Percentiles rank a stretch among this genome's conserved stretches.
Conservation (phyloP, 805 yeast species). For the Kuraishia capsulata region DNA sequence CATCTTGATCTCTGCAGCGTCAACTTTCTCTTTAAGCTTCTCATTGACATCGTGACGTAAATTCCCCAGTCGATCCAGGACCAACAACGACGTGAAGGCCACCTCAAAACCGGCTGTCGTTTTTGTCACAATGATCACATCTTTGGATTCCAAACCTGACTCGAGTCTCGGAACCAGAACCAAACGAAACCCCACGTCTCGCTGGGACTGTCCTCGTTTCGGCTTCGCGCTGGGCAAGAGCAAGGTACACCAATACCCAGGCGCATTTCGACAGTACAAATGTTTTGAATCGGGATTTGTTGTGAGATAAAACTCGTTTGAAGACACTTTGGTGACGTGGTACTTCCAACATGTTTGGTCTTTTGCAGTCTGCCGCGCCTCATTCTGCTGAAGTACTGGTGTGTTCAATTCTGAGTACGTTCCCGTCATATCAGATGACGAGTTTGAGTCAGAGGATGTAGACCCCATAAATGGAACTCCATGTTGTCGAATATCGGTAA, state of each 20-base stretch:
- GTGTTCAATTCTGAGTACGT: neutral
- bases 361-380: neutral
- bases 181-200: constrained; percentile 2
- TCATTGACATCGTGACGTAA: neutral
- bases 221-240: constrained; percentile 10
- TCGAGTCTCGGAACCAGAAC: neutral
- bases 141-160: neutral
- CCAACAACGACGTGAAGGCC: neutral
- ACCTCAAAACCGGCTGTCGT: neutral
- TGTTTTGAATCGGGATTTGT: constrained; percentile 62
- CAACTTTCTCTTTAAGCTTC: neutral
- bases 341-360: constrained; percentile 46
- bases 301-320: constrained; percentile 44
- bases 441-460: too few species aligned
- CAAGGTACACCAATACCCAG: constrained; percentile 48
- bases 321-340: constrained; percentile 46
- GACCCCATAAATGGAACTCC: too few species aligned
- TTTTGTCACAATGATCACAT: constrained; percentile 1
- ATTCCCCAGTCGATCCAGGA: neutral
- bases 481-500: neutral
- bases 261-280: constrained; percentile 48
- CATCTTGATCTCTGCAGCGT: constrained; percentile 2
- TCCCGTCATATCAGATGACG: too few species aligned
- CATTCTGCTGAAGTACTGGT: neutral
- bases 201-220: neutral